Evolutionary conservation across 2,329 filamentous ascomycete genomes (phyloP).

Genomic region (Penicillium corylophilum): DNA sequence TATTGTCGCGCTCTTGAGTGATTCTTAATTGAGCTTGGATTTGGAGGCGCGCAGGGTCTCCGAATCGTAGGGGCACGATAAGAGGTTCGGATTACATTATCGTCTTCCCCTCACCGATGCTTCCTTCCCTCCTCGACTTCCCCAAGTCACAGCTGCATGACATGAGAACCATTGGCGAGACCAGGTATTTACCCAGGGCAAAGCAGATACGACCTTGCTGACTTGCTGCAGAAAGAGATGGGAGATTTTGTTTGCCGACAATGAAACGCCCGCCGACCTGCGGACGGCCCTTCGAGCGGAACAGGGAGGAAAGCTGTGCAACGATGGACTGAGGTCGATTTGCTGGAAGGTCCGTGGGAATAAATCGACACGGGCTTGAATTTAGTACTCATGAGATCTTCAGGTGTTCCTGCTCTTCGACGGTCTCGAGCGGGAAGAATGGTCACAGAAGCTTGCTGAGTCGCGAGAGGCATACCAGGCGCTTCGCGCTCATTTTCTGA

Average conservation of each 20-base stretch:
- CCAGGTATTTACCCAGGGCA: constrained; percentile 43
- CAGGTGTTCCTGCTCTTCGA: constrained; percentile 81
- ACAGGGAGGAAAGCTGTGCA: constrained; percentile 61
- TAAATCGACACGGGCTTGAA: constrained; percentile 1
- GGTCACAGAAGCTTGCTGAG: constrained; percentile 66
- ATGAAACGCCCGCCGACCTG: constrained; percentile 60
- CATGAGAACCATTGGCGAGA: constrained; percentile 58
- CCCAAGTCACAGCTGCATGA: constrained; percentile 20
- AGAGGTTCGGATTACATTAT: constrained; percentile 25
- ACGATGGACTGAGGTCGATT: constrained; percentile 74
- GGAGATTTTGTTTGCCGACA: constrained; percentile 58
- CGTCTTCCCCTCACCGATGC: constrained; percentile 19
- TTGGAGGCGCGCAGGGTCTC: constrained; percentile 10
- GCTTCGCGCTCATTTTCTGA: constrained; percentile 71
- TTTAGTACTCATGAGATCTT: constrained; percentile 21
- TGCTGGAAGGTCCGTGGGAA: constrained; percentile 75
- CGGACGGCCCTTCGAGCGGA: constrained; percentile 64
- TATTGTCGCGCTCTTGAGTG: not conserved
- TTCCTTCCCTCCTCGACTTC: constrained; percentile 10
- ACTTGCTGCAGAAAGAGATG: constrained; percentile 60
- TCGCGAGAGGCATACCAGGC: constrained; percentile 73
- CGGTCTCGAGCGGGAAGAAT: constrained; percentile 62
- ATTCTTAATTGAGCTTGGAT: not conserved
- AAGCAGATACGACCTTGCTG: not conserved
- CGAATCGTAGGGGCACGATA: constrained; percentile 17